Evolutionary conservation across 345 rosid genomes (phyloP), one percentile per base, ranked within the genome.

Genomic region (Euphorbia tirucalli): DNA sequence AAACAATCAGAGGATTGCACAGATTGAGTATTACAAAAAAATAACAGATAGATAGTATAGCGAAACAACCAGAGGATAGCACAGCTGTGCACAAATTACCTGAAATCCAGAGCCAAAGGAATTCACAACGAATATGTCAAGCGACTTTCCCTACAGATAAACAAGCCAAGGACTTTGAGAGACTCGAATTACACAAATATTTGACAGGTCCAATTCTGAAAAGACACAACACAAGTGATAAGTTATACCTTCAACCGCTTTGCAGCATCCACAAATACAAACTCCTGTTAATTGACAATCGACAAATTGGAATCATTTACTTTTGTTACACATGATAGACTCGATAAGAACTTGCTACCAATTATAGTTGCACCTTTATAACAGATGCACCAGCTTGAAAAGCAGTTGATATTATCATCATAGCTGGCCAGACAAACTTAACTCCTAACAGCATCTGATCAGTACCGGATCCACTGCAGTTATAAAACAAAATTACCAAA

Each of bases 21-120:
- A 13, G 61, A 3, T 27, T 8, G 32, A 19, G n/a, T 7, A 5
- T 56, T 22, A 8, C 39, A 21, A 22, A 6, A 56, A 22, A 9
- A 56, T 8, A 22, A 56, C 28, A 56, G 27, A n/a, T n/a, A 22
- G 15, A 56, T 52, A 52, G 24, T 22, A 19, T 50, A 56, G 13
- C 4, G 5, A 22, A 11, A 46, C 52, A 46, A 15, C 44, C 2
- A 46, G 52, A 46, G 46, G 11, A 41, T 46, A 46, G 18, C 10
- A 46, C 3, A 73, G 61, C 37, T 70, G 77, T 37, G 27, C 55
- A 59, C 73, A 35, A 60, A 57, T 69, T 83, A 89, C 97, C 92
- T 93, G 96, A 87, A 89, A 93, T 67, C 96, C 98, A 73, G 98
- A 93, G 78, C 98, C 97, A 72, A 89, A 89, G 63, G 97, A 91